Evolutionary conservation across 495 filamentous ascomycete species (phyloP).

Genomic region (Penicillium psychrofluorescens): DNA sequence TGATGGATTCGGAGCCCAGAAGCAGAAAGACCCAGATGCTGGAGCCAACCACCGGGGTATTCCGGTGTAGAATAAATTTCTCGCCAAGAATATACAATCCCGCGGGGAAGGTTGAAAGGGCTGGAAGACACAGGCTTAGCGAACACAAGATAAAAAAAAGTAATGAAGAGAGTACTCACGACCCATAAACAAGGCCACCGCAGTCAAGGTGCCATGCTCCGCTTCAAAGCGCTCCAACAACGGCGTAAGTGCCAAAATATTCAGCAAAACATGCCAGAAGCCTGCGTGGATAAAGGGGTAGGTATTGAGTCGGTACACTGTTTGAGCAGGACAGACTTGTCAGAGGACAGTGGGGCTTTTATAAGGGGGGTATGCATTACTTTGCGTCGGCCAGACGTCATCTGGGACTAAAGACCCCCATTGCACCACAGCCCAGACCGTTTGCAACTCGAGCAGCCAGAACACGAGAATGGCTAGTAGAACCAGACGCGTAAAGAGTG

Average conservation of each 20-base stretch:
- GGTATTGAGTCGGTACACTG: constrained; percentile 90
- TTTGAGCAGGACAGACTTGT: not conserved
- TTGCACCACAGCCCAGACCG: constrained; percentile 57
- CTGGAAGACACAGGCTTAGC: constrained; percentile 32
- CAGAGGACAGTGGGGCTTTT: too few species aligned
- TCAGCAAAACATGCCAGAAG: constrained; percentile 73
- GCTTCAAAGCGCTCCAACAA: constrained; percentile 86
- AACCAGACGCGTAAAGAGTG: constrained; percentile 75
- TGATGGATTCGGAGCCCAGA: not conserved
- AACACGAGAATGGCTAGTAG: constrained; percentile 59
- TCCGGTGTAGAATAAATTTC: constrained; percentile 53
- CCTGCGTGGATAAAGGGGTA: constrained; percentile 82
- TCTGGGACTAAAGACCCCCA: constrained; percentile 77
- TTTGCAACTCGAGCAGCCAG: constrained; percentile 59
- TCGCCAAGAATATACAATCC: constrained; percentile 66
- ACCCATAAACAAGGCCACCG: constrained; percentile 76
- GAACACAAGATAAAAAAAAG: not conserved
- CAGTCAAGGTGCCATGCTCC: constrained; percentile 86
- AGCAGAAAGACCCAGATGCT: constrained; percentile 84
- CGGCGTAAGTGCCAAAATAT: constrained; percentile 71
- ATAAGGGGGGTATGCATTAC: constrained; percentile 47
- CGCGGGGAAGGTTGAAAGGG: constrained; percentile 73
- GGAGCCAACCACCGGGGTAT: constrained; percentile 69
- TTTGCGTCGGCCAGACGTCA: constrained; percentile 61
- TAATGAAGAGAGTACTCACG: constrained; percentile 51